phyloP scores from a whole-genome alignment of 2,329 filamentous ascomycete species.

The Sarocladium kiliense region DNA sequence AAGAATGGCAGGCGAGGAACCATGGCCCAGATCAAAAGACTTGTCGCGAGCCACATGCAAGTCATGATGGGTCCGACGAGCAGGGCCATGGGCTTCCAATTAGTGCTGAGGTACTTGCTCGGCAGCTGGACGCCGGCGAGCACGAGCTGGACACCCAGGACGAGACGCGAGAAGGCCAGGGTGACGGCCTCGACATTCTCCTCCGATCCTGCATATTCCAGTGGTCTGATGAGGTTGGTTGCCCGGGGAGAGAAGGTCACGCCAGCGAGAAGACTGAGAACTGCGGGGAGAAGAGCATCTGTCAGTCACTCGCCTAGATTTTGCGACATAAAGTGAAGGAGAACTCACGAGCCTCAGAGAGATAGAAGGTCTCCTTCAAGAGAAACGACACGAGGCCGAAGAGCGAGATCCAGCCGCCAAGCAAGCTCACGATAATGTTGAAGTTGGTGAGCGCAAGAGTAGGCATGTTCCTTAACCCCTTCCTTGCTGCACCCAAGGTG shows the following conservation, averaged over 20 bases:
- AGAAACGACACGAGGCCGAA: constrained; percentile 89
- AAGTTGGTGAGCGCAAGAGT: constrained; percentile 64
- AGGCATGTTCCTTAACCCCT: background rate
- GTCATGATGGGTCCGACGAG: constrained; percentile 82
- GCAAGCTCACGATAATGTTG: constrained; percentile 74
- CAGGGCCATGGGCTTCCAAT: constrained; percentile 72
- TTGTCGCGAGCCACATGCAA: constrained; percentile 81
- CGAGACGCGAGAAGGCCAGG: constrained; percentile 78
- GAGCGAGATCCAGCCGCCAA: constrained; percentile 85
- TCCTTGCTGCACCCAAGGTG: no score
- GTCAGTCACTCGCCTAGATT: background rate
- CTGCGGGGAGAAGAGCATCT: constrained; percentile 34
- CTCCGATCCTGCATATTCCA: constrained; percentile 61
- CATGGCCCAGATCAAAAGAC: constrained; percentile 70
- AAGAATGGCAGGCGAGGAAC: constrained; percentile 68
- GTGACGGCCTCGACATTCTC: constrained; percentile 66
- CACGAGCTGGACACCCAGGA: constrained; percentile 85
- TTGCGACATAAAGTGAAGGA: background rate
- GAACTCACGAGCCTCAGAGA: constrained; percentile 78
- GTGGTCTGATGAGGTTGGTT: constrained; percentile 68
- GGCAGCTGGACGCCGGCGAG: constrained; percentile 85
- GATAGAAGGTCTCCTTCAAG: constrained; percentile 82
- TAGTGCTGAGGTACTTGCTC: constrained; percentile 68
- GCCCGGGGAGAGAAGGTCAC: constrained; percentile 74
- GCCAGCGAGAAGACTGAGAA: constrained; percentile 78